Base-by-base conservation (phyloP, 345 rosid genomes). In the Eucalyptus pumila region DNA sequence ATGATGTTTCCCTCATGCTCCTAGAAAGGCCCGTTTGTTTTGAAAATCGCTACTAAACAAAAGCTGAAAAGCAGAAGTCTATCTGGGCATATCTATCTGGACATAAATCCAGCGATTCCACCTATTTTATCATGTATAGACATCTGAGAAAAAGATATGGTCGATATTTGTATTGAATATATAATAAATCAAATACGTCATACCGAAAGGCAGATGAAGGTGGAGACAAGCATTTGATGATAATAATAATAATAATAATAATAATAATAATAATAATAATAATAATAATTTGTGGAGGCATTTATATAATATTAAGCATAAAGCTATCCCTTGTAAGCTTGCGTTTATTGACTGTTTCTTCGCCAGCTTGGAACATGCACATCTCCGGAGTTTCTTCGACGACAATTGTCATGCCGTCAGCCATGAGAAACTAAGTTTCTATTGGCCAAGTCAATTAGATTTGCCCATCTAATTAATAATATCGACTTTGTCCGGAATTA, bases 401-500 rank as follows among this genome's bases (percentile, higher is more conserved):
- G 83, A 37, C 24, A 40, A 21, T 21, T 10, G 24, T 8, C 47
- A 76, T 37, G 12, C 83, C 47, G 42, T 6, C 83, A 40, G 45
- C 27, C 47, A 37, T 1, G 27, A 21, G 8, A 37, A 37, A 19
- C 45, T 6, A 19, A 10, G 83, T 37, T 37, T 76, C 47, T 21
- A 15, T 5, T 21, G 45, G 83, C 47, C 83, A 21, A 76, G 80
- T 76, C 83, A 37, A 76, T 76, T 11, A 19, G 2, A 37, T 37
- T 37, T 21, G 14, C 13, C 47, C 15, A 21, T 37, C 45, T 6
- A 37, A 37, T 37, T 11, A 15, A 37, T 3, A 37, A 19, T 37
- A 6, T 11, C 1, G 14, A 21, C 47, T 19, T 21, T 2, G 0
- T 37, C 62, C 0, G 0, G 80, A 32, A 34, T 69, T 3, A 69